These are phyloP conservation scores for Kwoniella sp. DNA, from an alignment of 768 basidiomycete genomes.

Conservation along the genomic window DNA sequence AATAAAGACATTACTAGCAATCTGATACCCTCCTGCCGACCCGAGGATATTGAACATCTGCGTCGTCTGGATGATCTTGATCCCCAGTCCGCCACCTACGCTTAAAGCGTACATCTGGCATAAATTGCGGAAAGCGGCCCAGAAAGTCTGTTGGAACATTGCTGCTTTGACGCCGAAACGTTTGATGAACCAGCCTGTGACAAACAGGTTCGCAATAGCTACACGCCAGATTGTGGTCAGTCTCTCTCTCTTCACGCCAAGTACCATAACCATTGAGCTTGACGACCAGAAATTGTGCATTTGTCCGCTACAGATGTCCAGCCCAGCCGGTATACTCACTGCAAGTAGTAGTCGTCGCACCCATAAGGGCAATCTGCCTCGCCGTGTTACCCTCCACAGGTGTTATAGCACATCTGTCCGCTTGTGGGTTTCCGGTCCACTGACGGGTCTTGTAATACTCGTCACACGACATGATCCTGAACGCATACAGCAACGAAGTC, in stretches of 20 bases:
- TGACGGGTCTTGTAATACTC: constrained; percentile 41
- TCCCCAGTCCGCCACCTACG: constrained; percentile 38
- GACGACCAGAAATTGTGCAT: too few relatives aligned
- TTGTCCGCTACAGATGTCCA: neutral
- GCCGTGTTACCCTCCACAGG: constrained; percentile 44
- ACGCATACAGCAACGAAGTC: constrained; percentile 49
- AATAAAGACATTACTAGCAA: constrained; percentile 50
- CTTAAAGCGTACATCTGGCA: constrained; percentile 43
- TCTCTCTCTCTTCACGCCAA: too few relatives aligned
- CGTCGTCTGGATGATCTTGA: constrained; percentile 45
- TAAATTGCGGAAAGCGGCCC: constrained; percentile 47
- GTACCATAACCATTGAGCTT: too few relatives aligned
- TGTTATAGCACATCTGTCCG: constrained; percentile 44
- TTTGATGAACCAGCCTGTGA: constrained; percentile 46
- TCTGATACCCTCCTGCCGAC: constrained; percentile 51
- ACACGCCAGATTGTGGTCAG: too few relatives aligned
- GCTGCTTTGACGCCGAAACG: constrained; percentile 42
- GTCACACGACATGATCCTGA: constrained; percentile 50
- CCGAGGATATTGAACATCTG: constrained; percentile 54
- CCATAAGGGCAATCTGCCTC: constrained; percentile 40
- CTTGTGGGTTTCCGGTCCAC: constrained; percentile 6
- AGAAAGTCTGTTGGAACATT: constrained; percentile 49
- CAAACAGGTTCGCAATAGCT: constrained; percentile 52
- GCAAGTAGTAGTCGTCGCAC: constrained; percentile 33
- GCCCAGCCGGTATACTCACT: constrained; percentile 18